Evolutionary conservation across 768 basidiomycete genomes (phyloP).

Genomic region (Suillus occidentalis): DNA sequence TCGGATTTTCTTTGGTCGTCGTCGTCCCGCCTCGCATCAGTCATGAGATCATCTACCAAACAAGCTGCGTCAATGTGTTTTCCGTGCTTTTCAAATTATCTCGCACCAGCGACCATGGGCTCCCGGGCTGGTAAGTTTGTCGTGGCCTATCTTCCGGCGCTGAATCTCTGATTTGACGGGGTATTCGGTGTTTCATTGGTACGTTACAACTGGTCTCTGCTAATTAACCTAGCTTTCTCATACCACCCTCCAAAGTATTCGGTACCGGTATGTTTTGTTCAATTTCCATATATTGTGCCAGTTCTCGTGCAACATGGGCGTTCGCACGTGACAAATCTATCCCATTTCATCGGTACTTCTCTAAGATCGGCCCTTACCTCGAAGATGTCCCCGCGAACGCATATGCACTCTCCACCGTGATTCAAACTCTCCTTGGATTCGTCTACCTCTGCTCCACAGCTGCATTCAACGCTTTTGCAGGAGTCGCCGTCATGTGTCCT

Average conservation of each 20-base stretch:
- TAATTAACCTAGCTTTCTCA: not conserved
- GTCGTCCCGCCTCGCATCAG: no score
- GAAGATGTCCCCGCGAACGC: slow-evolving; percentile 60
- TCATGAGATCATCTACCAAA: no score
- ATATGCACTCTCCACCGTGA: slow-evolving; percentile 53
- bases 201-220: slow-evolving; percentile 14
- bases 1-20: no score
- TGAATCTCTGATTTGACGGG: slow-evolving; percentile 3
- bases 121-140: slow-evolving; percentile 49
- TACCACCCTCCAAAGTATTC: slow-evolving; percentile 41
- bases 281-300: slow-evolving; percentile 64
- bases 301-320: slow-evolving; percentile 72
- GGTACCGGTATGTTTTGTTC: slow-evolving; percentile 60
- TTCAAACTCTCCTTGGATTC: slow-evolving; percentile 61
- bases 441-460: slow-evolving; percentile 62
- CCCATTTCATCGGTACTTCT: slow-evolving; percentile 51
- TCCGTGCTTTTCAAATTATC: no score
- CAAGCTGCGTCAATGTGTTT: no score
- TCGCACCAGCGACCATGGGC: no score
- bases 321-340: slow-evolving; percentile 69
- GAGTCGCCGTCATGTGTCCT: slow-evolving; percentile 65
- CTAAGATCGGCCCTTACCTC: slow-evolving; percentile 40
- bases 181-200: slow-evolving; percentile 43
- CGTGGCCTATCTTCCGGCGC: not conserved
- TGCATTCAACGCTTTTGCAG: slow-evolving; percentile 69